Evolutionary conservation across 2,329 filamentous ascomycete species (phyloP), one percentile per base, ranked within the genome.

Genomic region (Basipetospora chlamydospora): DNA sequence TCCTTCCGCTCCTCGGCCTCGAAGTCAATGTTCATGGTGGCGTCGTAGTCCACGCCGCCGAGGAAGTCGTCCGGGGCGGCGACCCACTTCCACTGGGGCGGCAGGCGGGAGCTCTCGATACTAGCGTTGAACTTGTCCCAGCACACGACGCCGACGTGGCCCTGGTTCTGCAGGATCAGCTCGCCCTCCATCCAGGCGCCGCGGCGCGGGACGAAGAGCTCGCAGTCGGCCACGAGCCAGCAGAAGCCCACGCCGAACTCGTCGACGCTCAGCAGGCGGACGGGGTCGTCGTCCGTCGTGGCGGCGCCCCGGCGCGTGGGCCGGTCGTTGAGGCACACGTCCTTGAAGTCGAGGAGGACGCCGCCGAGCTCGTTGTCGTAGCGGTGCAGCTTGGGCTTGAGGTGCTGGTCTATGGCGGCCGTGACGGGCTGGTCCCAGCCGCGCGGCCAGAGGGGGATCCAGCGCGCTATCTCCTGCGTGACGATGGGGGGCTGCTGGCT

Each of bases 71-170:
- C 37, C 5, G 32, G 18, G 15, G 26, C 31, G 8, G 31, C 31
- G 18, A 84, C 67, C 80, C 85, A 96, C 42, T 64, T 74, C 90
- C 88, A 98, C 17, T 71, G 69, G 11, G 61, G 56, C 0, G 90
- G 90, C 12, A 98, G 63, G 25, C 83, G 68, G 42, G 72, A 73
- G 16, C 78, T 68, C 48, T 88, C 80, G 41, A 98, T 82, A 29
- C 80, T 84, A 1, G 88, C 83, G 46, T 90, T 93, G 66, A 96
- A 96, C 45, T 85, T 74, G 55, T 88, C 88, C 59, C 85, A 87
- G 54, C 85, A 90, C 9, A 92, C 75, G 3, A 95, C 71, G 15
- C 88, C 87, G 6, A 98, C 68, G 51, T 95, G 85, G 6, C 84
- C 85, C 47, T 90, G 83, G 33, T 80, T 88, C 52, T 93, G 84